Evolutionary conservation across 495 filamentous ascomycete species (phyloP), one percentile per base, ranked within the genome.

Genomic region (Immersiella caudata): DNA sequence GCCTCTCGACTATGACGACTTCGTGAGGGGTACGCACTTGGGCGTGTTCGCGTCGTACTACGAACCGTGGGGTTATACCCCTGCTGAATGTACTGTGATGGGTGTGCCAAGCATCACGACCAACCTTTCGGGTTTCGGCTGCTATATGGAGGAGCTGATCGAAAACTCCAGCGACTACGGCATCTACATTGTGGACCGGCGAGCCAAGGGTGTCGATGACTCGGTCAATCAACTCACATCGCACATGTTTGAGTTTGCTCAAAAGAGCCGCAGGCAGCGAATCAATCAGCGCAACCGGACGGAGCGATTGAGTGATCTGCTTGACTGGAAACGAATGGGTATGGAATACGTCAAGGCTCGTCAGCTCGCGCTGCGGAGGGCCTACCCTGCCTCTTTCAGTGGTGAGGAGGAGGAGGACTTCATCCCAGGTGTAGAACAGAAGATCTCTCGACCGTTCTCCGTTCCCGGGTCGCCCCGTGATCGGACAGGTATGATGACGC

Each of bases 221-320:
- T 95, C 91, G 24, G 94, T 98, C 77, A 97, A 97, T 78, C 93
- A 98, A 76, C 89, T 99, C 50, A 86, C 91, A 22, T 87, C 91
- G 11, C 92, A 89, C 82, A 97, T 99, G 95, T 95, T 89, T 75
- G 92, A 98, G 29, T 99, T 98, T 77, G 88, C 92, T n/a, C 80
- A 84, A 68, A 99, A 98, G 86, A 96, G 92, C 78, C 89, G 93
- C 66, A 88, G 95, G 40, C 95, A 99, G 77, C 90, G 95, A 22
- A 99, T 99, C 82, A 99, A 99, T 81, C 96, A 97, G 81, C 88
- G 95, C 20, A 99, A 99, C 81, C 88, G 95, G n/a, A 98, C 96
- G 0, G 95, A 99, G 80, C 87, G 95, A 24, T 81, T 99, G 59
- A 96, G 93, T 71, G 95, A 99, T 76, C 83, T 99, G 33, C 82